Evolutionary conservation across 495 filamentous ascomycete genomes (phyloP), one percentile per base, ranked within the genome.

Genomic region (Oidiodendron maius): DNA sequence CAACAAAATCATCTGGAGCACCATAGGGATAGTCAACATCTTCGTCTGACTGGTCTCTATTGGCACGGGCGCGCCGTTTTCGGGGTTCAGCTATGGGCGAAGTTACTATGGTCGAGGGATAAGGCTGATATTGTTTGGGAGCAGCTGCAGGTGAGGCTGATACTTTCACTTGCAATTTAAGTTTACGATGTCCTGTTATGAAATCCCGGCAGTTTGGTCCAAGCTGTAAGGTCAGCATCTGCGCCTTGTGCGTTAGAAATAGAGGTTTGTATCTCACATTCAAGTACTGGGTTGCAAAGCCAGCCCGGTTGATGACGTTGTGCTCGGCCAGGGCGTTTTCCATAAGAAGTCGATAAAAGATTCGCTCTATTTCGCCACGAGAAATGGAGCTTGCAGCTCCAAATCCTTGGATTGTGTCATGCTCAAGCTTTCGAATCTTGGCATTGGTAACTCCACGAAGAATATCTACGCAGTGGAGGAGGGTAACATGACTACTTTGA

Each of bases 281-380:
- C 24, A 88, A 54, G 51, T 87, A 87, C 38, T 80, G 73, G 43
- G 65, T 64, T 1, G 80, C 71, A 51, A 87, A 89, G 13, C 72
- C 71, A 8, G 65, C 66, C 40, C 74, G 79, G 52, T 84, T 86
- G 28, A 80, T 62, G 21, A 76, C 65, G 57, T 80, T 82, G 24
- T 72, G 58, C 61, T 86, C 81, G 2, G 50, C 52, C 20, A 88
- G 55, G 15, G 74, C 81, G 37, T 80, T 78, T 53, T 86, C 82
- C 42, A 74, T 75, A 15, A 85, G 53, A 10, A 89, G 62, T 5
- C 73, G 70, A 43, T 77, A 72, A 50, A 86, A 85, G 3, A 89
- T 61, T 13, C 84, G 78, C 54, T 87, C 83, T 30, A 76, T 67
- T 48, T 81, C 76, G 10, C 69, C 75, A 40, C 77, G 64, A n/a